Percentiles rank a stretch among this genome's conserved stretches.
Conservation (phyloP, 2,329 filamentous ascomycete species). For the Diaporthe citri region DNA sequence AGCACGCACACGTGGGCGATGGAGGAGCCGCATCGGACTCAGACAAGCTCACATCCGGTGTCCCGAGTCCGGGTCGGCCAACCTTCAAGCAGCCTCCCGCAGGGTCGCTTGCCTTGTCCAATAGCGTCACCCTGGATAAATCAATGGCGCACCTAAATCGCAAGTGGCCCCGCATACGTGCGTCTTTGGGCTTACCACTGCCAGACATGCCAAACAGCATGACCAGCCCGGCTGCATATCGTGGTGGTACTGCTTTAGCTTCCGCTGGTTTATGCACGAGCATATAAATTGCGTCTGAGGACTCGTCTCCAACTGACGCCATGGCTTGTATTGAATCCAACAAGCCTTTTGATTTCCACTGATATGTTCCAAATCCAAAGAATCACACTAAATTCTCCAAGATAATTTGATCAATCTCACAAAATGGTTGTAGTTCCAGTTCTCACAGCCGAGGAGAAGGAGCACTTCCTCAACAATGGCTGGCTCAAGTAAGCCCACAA, state of each 20-base stretch:
- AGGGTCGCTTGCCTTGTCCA: not conserved
- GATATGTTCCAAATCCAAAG: not conserved
- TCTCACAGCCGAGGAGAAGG: constrained; percentile 55
- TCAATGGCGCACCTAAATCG: constrained; percentile 9
- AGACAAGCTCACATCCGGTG: not conserved
- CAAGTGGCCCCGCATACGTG: not conserved
- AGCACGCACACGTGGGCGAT: not conserved
- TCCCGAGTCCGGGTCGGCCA: not conserved
- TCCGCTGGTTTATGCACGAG: constrained; percentile 17
- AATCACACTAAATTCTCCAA: not conserved
- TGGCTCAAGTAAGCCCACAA: constrained; percentile 51
- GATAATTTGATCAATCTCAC: not conserved
- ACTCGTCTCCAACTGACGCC: not conserved
- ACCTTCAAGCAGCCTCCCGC: not conserved
- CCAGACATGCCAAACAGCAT: constrained; percentile 21
- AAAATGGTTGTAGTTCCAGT: constrained; percentile 41
- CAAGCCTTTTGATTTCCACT: not conserved
- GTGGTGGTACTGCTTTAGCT: constrained; percentile 11
- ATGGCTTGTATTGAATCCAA: not conserved
- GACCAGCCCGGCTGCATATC: constrained; percentile 18
- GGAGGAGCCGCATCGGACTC: not conserved
- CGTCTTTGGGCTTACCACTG: constrained; percentile 31
- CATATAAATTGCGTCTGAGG: not conserved
- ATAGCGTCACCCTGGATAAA: constrained; percentile 34
- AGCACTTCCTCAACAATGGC: constrained; percentile 56